Evolutionary conservation across 345 rosid species (phyloP).

Genomic region (Linum usitatissimum): DNA sequence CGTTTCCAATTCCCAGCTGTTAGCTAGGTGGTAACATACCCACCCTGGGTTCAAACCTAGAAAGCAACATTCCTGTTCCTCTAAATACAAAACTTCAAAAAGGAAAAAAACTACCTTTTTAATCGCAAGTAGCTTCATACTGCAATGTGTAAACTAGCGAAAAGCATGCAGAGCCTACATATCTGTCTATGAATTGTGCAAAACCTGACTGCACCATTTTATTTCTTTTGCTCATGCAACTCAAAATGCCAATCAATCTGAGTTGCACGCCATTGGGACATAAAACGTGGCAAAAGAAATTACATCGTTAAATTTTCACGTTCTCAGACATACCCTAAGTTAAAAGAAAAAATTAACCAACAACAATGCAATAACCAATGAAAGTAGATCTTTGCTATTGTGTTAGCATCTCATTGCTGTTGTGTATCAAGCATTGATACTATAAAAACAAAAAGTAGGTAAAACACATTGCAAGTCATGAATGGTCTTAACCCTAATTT

Average conservation of each 20-base stretch:
- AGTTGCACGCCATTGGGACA: neutral
- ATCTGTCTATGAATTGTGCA: neutral
- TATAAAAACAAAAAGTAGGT: too few species aligned
- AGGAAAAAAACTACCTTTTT: neutral
- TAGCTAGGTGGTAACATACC: too few species aligned
- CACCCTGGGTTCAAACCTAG: too few species aligned
- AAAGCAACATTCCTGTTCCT: too few species aligned
- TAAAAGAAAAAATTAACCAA: too few species aligned
- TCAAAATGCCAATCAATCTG: neutral
- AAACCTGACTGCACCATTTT: neutral
- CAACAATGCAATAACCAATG: neutral
- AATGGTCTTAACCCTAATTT: neutral
- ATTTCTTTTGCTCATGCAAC: neutral
- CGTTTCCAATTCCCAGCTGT: too few species aligned
- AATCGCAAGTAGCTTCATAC: neutral
- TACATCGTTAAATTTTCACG: neutral
- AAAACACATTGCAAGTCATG: neutral
- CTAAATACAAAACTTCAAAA: too few species aligned
- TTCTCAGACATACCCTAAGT: neutral
- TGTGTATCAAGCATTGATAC: too few species aligned
- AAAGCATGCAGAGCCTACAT: neutral
- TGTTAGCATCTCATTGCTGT: too few species aligned
- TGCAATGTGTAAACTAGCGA: neutral
- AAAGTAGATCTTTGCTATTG: too few species aligned
- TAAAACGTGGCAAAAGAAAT: neutral